These are phyloP conservation scores for Solanum peruvianum DNA, from an alignment of 257 asterid species.

Conservation along the genomic window DNA sequence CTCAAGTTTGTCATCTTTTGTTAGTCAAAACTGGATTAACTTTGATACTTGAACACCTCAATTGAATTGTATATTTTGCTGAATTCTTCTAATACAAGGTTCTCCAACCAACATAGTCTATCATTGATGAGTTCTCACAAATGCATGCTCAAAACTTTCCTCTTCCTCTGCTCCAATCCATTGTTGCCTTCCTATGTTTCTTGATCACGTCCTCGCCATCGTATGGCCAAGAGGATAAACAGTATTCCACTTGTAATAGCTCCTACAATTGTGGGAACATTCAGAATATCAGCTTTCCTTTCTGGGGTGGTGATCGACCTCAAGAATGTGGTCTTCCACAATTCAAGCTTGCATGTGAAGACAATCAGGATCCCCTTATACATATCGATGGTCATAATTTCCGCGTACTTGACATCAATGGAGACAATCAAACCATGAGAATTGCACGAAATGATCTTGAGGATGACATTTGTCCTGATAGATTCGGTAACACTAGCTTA, in stretches of 20 bases:
- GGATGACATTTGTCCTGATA: slow-evolving; percentile 4
- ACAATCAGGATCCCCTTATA: slow-evolving; percentile 1
- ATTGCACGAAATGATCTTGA: slow-evolving; percentile 8
- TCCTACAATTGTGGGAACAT: slow-evolving; percentile 4
- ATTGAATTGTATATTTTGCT: not conserved
- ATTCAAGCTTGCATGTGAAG: slow-evolving; percentile 20
- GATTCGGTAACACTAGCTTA: not conserved
- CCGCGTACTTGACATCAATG: not conserved
- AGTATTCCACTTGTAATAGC: not conserved
- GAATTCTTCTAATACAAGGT: not conserved
- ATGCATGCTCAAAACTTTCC: slow-evolving; percentile 2
- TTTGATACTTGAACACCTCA: not conserved
- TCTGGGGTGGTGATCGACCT: slow-evolving; percentile 33
- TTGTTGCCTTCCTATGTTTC: not conserved
- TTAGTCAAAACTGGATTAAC: not conserved
- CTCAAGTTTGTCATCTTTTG: not conserved
- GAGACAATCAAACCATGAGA: not conserved
- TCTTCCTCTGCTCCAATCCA: not conserved
- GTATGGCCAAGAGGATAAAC: not conserved
- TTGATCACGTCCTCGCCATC: not conserved
- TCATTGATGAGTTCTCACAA: not conserved
- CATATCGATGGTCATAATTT: not conserved
- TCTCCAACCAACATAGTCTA: not conserved
- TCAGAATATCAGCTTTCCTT: slow-evolving; percentile 23
- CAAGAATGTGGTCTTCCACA: slow-evolving; percentile 37